Conservation (phyloP, 75 land plant species). For the Pinus taeda region DNA sequence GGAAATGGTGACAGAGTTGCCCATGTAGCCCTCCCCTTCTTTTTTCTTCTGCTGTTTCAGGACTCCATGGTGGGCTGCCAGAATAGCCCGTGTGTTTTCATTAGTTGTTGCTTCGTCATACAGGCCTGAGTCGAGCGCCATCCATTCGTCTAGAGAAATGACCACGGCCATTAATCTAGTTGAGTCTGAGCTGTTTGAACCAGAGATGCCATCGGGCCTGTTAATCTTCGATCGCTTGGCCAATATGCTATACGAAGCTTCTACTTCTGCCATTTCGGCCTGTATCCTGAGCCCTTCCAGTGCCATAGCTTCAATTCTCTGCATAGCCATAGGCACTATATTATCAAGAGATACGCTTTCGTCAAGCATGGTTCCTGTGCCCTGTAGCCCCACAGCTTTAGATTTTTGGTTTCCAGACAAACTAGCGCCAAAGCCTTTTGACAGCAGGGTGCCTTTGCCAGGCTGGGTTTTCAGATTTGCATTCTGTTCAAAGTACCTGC, state of each 20-base stretch:
- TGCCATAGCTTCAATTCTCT: conserved; percentile 74
- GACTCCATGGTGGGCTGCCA: conserved; percentile 26
- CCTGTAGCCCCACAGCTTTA: background rate
- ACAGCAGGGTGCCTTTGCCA: no score
- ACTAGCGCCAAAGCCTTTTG: no score
- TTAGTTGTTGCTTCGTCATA: conserved; percentile 6
- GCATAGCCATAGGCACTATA: conserved; percentile 65
- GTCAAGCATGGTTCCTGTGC: conserved; percentile 43
- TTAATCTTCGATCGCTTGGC: background rate
- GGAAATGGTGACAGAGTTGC: conserved; percentile 31
- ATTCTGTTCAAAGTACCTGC: conserved; percentile 3
- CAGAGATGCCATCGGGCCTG: background rate
- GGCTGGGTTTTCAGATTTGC: background rate
- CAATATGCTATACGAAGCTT: conserved; percentile 60
- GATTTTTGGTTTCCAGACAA: background rate
- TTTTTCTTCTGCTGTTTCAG: background rate
- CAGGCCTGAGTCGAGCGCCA: conserved; percentile 19
- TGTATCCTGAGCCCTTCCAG: conserved; percentile 80
- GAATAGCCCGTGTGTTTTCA: conserved; percentile 17
- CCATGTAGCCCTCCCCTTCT: conserved; percentile 22
- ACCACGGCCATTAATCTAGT: conserved; percentile 30
- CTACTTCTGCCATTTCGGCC: conserved; percentile 80
- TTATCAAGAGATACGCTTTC: conserved; percentile 59
- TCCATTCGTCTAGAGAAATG: conserved; percentile 56
- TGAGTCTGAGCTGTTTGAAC: conserved; percentile 3